Evolutionary conservation across 495 filamentous ascomycete species (phyloP), one percentile per base, ranked within the genome.

Genomic region (Penicillium longicatenatum): DNA sequence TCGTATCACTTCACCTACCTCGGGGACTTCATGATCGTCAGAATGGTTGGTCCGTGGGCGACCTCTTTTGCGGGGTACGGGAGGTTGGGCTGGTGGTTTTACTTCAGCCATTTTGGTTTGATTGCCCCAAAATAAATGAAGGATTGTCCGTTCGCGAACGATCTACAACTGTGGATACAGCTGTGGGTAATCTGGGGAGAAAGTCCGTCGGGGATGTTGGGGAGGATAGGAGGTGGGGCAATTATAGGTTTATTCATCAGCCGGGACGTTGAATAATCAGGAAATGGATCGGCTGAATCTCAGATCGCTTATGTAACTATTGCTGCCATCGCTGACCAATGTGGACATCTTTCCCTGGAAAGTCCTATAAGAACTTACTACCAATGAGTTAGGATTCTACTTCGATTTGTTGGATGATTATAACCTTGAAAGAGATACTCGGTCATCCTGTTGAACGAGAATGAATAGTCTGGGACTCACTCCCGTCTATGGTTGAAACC

Each of bases 11-110:
- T 19, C 35, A 59, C 61, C 59, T 54, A 69, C 66, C 56, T 69
- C 66, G 22, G 64, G 66, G 2, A 69, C 54, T 42, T 69, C 50
- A 22, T 65, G 52, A n/a, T 69, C 61, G 21, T 66, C 60, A 12
- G 57, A 60, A 14, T 64, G 45, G 16, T 65, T 52, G 2, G 61
- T 67, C 20, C 66, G 66, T 9, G 66, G 66, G 11, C 66, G 66
- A 6, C 66, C 66, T 46, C 66, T 41, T 53, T 69, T 69, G 43
- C 66, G 64, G 24, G 58, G 64, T 22, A 50, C 45, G 17, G 57
- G 17, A 26, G 31, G 31, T 35, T 10, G 10, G 37, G 37, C 17
- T 17, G 37, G 14, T 2, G 37, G 16, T 39, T 39, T 39, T 39
- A 39, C 16, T 39, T 39, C 37, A 16, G 37, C 37, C 37, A 39